Evolutionary conservation across 208 protist species (phyloP).

Genomic region (Endotrypanum monterogeii): DNA sequence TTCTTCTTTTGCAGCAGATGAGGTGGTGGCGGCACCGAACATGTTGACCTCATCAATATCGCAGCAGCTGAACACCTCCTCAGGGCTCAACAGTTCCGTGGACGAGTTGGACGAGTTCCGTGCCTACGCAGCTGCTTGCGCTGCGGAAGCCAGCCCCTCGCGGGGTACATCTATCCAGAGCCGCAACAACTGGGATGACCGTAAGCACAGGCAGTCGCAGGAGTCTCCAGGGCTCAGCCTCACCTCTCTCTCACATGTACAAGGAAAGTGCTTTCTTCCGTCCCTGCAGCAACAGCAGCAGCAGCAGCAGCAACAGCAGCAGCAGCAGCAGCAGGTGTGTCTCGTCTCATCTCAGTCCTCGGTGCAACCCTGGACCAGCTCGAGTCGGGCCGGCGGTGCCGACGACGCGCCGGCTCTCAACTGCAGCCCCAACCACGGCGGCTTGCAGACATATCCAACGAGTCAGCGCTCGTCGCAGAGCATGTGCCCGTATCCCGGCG

Average conservation of each 20-base stretch:
- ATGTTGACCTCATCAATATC: neutral
- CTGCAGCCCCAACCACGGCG: neutral
- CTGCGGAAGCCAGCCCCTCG: neutral
- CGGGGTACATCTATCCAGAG: neutral
- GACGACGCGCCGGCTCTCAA: neutral
- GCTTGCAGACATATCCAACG: neutral
- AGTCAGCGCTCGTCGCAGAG: neutral
- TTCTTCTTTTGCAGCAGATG: neutral
- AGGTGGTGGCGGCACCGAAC: neutral
- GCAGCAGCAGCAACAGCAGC: slow-evolving; percentile 1
- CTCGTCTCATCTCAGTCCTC: neutral
- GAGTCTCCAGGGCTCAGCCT: neutral
- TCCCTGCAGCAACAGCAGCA: neutral
- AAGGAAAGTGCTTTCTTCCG: neutral
- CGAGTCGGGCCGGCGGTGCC: neutral
- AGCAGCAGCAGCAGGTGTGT: neutral
- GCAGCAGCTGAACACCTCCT: neutral
- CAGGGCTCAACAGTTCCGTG: neutral
- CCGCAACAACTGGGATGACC: neutral
- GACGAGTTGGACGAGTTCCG: neutral
- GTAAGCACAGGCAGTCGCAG: neutral
- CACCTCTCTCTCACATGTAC: neutral
- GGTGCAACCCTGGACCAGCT: neutral
- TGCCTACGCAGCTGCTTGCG: neutral
- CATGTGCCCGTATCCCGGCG: neutral